These are phyloP conservation scores for Dalechampia spathulata DNA, from an alignment of 441 rosid genomes.

Conservation along the genomic window DNA sequence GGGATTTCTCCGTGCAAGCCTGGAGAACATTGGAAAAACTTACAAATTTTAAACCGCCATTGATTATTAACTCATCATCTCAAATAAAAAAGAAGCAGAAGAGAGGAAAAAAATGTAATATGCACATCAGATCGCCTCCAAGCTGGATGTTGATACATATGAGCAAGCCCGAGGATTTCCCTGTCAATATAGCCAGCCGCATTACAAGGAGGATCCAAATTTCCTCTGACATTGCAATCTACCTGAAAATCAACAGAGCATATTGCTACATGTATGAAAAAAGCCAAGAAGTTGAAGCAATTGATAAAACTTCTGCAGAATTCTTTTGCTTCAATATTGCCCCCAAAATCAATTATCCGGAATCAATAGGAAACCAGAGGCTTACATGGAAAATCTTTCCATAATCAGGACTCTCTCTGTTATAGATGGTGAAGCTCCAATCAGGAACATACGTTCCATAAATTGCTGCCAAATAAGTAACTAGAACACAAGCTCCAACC, in stretches of 20 bases:
- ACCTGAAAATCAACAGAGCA: slow-evolving; percentile 35
- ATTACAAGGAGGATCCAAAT: slow-evolving; percentile 76
- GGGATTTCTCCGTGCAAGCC: slow-evolving; percentile 70
- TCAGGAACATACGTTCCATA: slow-evolving; percentile 72
- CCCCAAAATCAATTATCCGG: too few species aligned
- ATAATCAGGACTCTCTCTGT: slow-evolving; percentile 41
- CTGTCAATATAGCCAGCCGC: slow-evolving; percentile 78
- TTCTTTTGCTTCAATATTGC: too few species aligned
- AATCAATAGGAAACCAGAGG: slow-evolving; percentile 5
- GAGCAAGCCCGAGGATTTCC: slow-evolving; percentile 56
- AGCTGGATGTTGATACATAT: slow-evolving; percentile 75
- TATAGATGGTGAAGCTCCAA: slow-evolving; percentile 56
- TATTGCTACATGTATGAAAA: too few species aligned
- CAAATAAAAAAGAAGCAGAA: neutral
- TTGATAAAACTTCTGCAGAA: too few species aligned
- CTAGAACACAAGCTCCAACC: slow-evolving; percentile 43
- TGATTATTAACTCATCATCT: slow-evolving; percentile 8
- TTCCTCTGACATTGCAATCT: slow-evolving; percentile 61
- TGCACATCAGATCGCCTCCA: slow-evolving; percentile 80
- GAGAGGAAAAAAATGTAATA: neutral
- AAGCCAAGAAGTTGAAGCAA: too few species aligned
- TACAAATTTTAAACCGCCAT: slow-evolving; percentile 7
- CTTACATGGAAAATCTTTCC: slow-evolving; percentile 56
- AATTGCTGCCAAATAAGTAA: slow-evolving; percentile 43
- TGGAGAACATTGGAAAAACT: slow-evolving; percentile 27